Conservation (phyloP, 495 filamentous ascomycete genomes). For the Trichoderma gamsii region DNA sequence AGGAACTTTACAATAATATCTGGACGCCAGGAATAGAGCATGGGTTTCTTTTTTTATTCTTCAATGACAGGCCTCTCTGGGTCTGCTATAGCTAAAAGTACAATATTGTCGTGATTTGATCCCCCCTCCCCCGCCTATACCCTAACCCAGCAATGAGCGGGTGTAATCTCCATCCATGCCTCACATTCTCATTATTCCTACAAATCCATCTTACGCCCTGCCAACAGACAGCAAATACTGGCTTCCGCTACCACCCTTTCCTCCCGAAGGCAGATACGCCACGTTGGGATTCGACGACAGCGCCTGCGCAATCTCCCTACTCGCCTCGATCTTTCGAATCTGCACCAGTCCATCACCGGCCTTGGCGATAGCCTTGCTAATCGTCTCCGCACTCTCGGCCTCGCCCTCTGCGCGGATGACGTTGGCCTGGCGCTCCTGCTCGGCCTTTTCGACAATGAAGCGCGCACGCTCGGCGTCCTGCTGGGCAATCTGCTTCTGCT, state of each 20-base stretch:
- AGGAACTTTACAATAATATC: not conserved
- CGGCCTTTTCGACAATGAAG: conserved; percentile 97
- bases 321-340: conserved; percentile 95
- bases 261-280: conserved; percentile 81
- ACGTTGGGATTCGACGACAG: conserved; percentile 90
- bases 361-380: conserved; percentile 87
- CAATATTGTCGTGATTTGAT: conserved; percentile 1
- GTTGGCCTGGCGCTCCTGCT: conserved; percentile 98
- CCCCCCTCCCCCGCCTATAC: not conserved
- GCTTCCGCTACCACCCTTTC: conserved; percentile 54
- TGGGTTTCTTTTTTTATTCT: not conserved
- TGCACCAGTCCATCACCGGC: conserved; percentile 85
- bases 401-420: conserved; percentile 98
- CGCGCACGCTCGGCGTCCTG: conserved; percentile 95
- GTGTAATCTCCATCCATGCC: not conserved
- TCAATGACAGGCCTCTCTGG: not conserved
- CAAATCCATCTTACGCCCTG: conserved; percentile 25
- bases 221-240: conserved; percentile 52
- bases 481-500: conserved; percentile 99
- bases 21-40: not conserved
- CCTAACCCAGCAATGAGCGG: conserved; percentile 9
- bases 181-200: not conserved
- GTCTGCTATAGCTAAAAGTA: conserved; percentile 4
- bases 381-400: conserved; percentile 91
- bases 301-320: conserved; percentile 90